phyloP scores from a whole-genome alignment of 805 yeast genomes.

The Candida corydali region DNA sequence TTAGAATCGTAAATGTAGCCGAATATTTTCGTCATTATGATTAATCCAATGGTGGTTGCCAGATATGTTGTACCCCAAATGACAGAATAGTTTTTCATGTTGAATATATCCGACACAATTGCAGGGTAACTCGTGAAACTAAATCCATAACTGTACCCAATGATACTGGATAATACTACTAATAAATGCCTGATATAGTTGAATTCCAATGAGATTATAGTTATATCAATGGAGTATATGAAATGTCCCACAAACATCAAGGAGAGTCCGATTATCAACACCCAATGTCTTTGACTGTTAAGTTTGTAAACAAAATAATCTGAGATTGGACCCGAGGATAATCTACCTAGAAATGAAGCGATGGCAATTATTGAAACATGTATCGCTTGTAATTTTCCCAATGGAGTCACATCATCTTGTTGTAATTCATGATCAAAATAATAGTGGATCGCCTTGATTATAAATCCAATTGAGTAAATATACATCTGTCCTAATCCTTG shows the following conservation, averaged over 20 bases:
- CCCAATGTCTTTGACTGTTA: conserved; percentile 30
- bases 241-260: conserved; percentile 28
- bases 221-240: conserved; percentile 15
- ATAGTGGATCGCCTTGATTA: conserved; percentile 25
- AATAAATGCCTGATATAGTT: conserved; percentile 15
- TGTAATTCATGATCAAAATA: conserved; percentile 11
- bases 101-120: conserved; percentile 28
- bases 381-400: conserved; percentile 24
- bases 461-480: conserved; percentile 30
- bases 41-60: conserved; percentile 28
- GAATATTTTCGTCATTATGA: conserved; percentile 28
- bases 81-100: conserved; percentile 28
- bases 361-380: conserved; percentile 32
- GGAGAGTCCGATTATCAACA: conserved; percentile 22
- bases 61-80: conserved; percentile 33
- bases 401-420: conserved; percentile 9
- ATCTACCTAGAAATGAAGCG: conserved; percentile 27
- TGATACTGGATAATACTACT: conserved; percentile 21
- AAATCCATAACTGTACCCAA: conserved; percentile 34
- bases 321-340: conserved; percentile 28
- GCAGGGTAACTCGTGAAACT: conserved; percentile 32
- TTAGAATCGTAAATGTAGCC: conserved; percentile 27
- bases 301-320: conserved; percentile 22
- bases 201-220: conserved; percentile 11
- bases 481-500: conserved; percentile 39